Conservation (phyloP, 805 yeast species). For the Monosporozyma servazzii region DNA sequence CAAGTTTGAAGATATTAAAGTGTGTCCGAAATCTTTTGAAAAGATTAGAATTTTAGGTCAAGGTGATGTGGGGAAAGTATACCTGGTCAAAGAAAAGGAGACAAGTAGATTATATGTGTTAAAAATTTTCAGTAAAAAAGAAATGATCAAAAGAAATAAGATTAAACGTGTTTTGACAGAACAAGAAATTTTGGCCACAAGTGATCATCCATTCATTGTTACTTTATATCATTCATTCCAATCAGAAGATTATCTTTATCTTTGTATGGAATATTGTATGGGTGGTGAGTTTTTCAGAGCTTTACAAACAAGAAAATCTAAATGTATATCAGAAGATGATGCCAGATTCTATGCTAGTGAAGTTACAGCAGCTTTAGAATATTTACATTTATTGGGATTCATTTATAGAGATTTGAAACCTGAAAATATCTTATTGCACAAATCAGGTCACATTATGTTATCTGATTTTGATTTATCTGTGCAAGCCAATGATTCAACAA, state of each 20-base stretch:
- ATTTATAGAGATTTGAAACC: conserved; percentile 96
- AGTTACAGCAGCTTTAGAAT: conserved; percentile 93
- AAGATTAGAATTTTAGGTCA: conserved; percentile 85
- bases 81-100: conserved; percentile 73
- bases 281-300: conserved; percentile 99
- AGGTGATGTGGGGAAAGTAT: conserved; percentile 98
- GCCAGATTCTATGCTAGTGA: conserved; percentile 95
- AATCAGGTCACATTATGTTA: conserved; percentile 96
- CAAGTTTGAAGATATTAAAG: conserved; percentile 68
- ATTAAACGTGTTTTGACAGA: conserved; percentile 92
- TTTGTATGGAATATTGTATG: conserved; percentile 98
- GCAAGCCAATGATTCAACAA: conserved; percentile 69
- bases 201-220: conserved; percentile 94
- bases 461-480: conserved; percentile 93
- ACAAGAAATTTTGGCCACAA: conserved; percentile 90
- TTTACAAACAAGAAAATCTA: conserved; percentile 78
- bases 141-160: conserved; percentile 91
- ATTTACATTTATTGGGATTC: conserved; percentile 92
- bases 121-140: conserved; percentile 83
- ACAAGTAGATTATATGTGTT: conserved; percentile 76
- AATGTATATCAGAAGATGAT: conserved; percentile 77
- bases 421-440: conserved; percentile 87
- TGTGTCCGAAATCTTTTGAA: conserved; percentile 80
- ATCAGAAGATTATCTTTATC: conserved; percentile 78
- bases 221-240: conserved; percentile 95